phyloP scores from a whole-genome alignment of 805 yeast genomes.

The Jamesozyma piceae region DNA sequence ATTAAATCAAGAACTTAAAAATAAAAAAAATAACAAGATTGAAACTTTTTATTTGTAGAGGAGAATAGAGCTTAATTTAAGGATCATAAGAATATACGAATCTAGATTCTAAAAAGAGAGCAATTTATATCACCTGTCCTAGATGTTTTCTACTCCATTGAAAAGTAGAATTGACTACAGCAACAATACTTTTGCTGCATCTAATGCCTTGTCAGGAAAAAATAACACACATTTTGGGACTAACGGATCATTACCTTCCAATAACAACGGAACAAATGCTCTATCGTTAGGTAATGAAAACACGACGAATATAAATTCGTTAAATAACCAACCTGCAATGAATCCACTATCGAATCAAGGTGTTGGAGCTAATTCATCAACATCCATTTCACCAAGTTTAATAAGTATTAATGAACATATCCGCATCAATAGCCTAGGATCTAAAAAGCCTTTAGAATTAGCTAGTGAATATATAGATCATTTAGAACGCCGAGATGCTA shows the following conservation, averaged over 20 bases:
- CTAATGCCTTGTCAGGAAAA: slow-evolving; percentile 10
- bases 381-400: slow-evolving; percentile 1
- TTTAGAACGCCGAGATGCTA: slow-evolving; percentile 49
- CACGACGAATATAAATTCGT: not conserved
- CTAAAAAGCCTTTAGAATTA: slow-evolving; percentile 37
- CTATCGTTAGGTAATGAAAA: not conserved
- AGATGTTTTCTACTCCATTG: slow-evolving; percentile 30
- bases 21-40: not conserved
- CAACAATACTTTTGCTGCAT: slow-evolving; percentile 13
- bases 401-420: slow-evolving; percentile 24
- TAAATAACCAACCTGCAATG: not conserved
- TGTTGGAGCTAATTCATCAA: not conserved
- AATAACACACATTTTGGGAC: not conserved
- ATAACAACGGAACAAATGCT: not conserved
- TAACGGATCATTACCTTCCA: not conserved
- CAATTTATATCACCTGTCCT: not conserved
- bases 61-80: too few relatives aligned
- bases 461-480: slow-evolving; percentile 56
- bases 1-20: not conserved
- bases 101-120: too few relatives aligned
- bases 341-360: not conserved
- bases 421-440: slow-evolving; percentile 26
- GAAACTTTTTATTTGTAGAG: not conserved
- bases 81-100: too few relatives aligned
- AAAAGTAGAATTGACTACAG: slow-evolving; percentile 25